Evolutionary conservation across 441 rosid species (phyloP), one percentile per base, ranked within the genome.

Genomic region (Raphanus hybrid): DNA sequence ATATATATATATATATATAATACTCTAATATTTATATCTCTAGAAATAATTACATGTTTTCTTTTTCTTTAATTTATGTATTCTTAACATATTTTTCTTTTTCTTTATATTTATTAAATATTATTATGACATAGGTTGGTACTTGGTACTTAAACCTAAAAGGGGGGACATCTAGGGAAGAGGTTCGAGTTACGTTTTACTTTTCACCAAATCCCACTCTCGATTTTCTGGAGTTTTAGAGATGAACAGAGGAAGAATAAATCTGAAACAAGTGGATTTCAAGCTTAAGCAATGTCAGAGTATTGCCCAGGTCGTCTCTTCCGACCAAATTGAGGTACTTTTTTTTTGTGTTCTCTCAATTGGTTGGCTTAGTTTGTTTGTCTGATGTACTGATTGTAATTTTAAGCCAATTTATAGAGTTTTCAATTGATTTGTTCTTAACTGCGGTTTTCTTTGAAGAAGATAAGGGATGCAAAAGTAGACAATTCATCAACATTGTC

Each of bases 161-260:
- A 37, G 37, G 7, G 37, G 41, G 39, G 18, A 7, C 0, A 37
- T 37, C 41, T 37, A 41, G 5, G 48, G 1, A 10, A 41, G 48
- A 41, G 48, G 12, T 41, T 41, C n/a, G 3, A 41, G 48, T 41
- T 41, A 41, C 5, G 48, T 41, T 41, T 9, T 41, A 10, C n/a
- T 41, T 41, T 41, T 10, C n/a, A 41, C 48, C n/a, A 41, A 41
- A 3, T 12, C n/a, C 48, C 1, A 41, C 3, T 41, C 48, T 41
- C 0, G n/a, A 10, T 9, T 41, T 10, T 41, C 4, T 10, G n/a
- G 64, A 3, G 15, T 5, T 20, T 34, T 27, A 67, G 74, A 59
- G 39, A 92, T 88, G 96, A 89, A 84, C 82, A 89, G 86, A 72
- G 93, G 93, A 69, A 87, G 96, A 82, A 92, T 86, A 86, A 92